phyloP scores from a whole-genome alignment of 345 rosid genomes.

The Moricandia moricandioides region DNA sequence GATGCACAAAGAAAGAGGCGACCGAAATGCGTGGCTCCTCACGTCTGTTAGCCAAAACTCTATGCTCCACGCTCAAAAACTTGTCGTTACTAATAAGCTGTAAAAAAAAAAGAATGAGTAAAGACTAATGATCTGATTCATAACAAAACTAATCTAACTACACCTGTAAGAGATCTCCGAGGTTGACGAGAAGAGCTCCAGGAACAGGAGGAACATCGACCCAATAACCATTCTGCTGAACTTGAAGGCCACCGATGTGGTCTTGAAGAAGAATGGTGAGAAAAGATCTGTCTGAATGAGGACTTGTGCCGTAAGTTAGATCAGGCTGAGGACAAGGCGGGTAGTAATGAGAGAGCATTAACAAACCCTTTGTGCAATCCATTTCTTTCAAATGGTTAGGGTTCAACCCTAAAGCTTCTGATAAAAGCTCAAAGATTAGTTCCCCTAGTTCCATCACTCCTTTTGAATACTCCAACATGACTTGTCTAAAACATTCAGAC shows the following conservation, averaged over 20 bases:
- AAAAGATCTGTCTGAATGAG: conserved; percentile 48
- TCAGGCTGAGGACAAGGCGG: conserved; percentile 59
- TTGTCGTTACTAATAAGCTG: conserved; percentile 44
- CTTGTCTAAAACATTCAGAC: conserved; percentile 34
- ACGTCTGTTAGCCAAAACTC: conserved; percentile 41
- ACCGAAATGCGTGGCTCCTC: conserved; percentile 41
- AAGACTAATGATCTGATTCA: not conserved
- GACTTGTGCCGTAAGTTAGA: conserved; percentile 44
- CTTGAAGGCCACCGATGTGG: conserved; percentile 58
- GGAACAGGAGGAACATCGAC: conserved; percentile 45
- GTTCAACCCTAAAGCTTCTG: conserved; percentile 55
- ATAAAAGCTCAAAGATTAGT: conserved; percentile 44
- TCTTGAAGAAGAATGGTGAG: conserved; percentile 58
- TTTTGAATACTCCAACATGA: conserved; percentile 41
- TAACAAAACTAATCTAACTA: conserved; percentile 5
- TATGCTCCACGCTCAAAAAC: conserved; percentile 44
- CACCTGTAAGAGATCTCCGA: conserved; percentile 64
- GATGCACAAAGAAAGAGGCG: conserved; percentile 38
- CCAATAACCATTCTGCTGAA: conserved; percentile 42
- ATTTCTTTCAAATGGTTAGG: conserved; percentile 39
- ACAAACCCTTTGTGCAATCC: conserved; percentile 41
- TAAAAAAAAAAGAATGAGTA: not conserved
- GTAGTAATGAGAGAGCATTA: conserved; percentile 48
- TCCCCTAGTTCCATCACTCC: conserved; percentile 35
- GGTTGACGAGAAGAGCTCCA: conserved; percentile 48